phyloP scores from a whole-genome alignment of 805 yeast species.

The Wickerhamiella sorbophila region DNA sequence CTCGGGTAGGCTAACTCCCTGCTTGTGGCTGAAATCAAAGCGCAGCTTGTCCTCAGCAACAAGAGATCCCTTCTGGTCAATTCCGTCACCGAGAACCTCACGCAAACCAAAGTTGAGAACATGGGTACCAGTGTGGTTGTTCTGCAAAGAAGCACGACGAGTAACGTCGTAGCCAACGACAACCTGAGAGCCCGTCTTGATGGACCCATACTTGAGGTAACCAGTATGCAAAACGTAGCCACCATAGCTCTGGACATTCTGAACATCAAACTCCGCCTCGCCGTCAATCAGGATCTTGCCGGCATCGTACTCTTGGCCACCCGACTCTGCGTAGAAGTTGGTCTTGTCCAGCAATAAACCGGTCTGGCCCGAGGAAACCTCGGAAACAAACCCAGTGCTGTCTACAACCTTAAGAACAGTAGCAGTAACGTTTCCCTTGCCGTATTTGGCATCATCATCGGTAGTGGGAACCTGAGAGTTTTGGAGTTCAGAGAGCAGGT shows the following conservation, averaged over 20 bases:
- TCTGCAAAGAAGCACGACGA: conserved; percentile 92
- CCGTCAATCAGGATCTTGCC: conserved; percentile 90
- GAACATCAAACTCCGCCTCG: conserved; percentile 71
- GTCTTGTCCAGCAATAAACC: conserved; percentile 83
- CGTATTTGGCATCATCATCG: conserved; percentile 65
- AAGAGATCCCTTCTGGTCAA: conserved; percentile 93
- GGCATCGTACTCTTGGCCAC: conserved; percentile 96
- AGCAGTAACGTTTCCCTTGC: conserved; percentile 49
- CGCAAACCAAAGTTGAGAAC: conserved; percentile 79
- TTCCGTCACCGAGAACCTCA: conserved; percentile 70
- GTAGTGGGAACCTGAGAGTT: conserved; percentile 57
- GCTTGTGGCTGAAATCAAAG: conserved; percentile 91
- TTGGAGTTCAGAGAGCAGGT: conserved; percentile 60
- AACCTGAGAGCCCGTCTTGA: conserved; percentile 53
- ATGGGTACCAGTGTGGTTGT: conserved; percentile 98
- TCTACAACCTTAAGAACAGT: conserved; percentile 52
- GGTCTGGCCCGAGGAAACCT: conserved; percentile 33
- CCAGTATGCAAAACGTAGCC: conserved; percentile 97
- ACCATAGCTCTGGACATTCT: conserved; percentile 81
- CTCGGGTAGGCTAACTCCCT: conserved; percentile 60
- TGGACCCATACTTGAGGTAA: conserved; percentile 55
- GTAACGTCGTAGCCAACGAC: conserved; percentile 82
- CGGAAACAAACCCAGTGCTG: conserved; percentile 45
- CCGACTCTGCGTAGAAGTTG: conserved; percentile 96
- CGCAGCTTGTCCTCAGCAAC: conserved; percentile 92